These are phyloP conservation scores for Penicillium fimorum DNA, from an alignment of 495 filamentous ascomycete genomes.

Conservation along the genomic window DNA sequence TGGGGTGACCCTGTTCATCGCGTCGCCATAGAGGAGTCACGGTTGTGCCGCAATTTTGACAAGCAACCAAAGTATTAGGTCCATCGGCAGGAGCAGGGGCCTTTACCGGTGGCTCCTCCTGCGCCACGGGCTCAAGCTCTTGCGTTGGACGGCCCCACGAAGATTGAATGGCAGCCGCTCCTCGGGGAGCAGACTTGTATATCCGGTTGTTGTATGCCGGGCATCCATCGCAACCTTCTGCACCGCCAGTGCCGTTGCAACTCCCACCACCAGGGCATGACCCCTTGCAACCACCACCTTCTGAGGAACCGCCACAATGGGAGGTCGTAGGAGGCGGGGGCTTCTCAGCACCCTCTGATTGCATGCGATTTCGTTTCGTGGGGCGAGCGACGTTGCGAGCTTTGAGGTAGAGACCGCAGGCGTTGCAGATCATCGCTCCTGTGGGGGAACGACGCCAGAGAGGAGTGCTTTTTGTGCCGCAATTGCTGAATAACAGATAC, in stretches of 20 bases:
- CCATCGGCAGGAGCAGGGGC: conserved; percentile 35
- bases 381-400: conserved; percentile 87
- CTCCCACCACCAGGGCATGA: conserved; percentile 93
- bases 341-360: conserved; percentile 34
- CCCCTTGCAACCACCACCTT: conserved; percentile 57
- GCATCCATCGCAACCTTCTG: conserved; percentile 93
- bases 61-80: conserved; percentile 81
- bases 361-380: conserved; percentile 71
- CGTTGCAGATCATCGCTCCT: conserved; percentile 95
- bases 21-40: conserved; percentile 95
- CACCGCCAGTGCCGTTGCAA: conserved; percentile 95
- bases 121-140: conserved; percentile 21
- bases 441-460: conserved; percentile 92
- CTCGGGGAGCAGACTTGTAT: conserved; percentile 66
- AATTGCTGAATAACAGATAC: conserved; percentile 65
- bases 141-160: conserved; percentile 34
- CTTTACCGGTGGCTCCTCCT: conserved; percentile 26
- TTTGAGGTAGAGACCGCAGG: conserved; percentile 93
- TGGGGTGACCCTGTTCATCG: conserved; percentile 92
- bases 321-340: conserved; percentile 12
- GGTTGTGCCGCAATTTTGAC: conserved; percentile 96
- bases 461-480: conserved; percentile 86
- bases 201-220: conserved; percentile 97
- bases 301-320: conserved; percentile 22
- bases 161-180: conserved; percentile 28